These are phyloP conservation scores for Penicillium waksmanii DNA, from an alignment of 495 filamentous ascomycete species.

Conservation along the genomic window DNA sequence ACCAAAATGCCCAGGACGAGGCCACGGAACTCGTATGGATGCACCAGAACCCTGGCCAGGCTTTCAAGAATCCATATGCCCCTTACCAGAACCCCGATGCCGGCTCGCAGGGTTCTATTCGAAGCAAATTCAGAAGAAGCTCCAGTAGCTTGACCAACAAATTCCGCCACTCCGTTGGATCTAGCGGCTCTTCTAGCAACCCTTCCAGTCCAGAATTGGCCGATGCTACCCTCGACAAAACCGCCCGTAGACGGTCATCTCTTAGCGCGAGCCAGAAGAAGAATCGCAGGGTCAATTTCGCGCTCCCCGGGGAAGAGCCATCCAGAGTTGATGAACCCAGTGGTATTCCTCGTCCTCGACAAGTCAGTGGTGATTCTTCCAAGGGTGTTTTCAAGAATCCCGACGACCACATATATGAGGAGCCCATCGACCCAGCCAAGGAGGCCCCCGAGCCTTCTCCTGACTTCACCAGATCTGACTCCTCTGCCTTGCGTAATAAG, in stretches of 20 bases:
- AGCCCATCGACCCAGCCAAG: slow-evolving; percentile 57
- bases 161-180: slow-evolving; percentile 25
- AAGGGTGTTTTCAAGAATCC: slow-evolving; percentile 57
- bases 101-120: slow-evolving; percentile 48
- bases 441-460: slow-evolving; percentile 37
- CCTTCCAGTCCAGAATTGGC: slow-evolving; percentile 28
- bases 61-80: slow-evolving; percentile 57
- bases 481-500: slow-evolving; percentile 56
- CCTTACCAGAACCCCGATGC: slow-evolving; percentile 58
- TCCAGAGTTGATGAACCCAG: slow-evolving; percentile 9
- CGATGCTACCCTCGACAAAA: slow-evolving; percentile 4
- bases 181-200: slow-evolving; percentile 30
- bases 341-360: slow-evolving; percentile 35
- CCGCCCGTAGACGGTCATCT: slow-evolving; percentile 22
- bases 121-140: slow-evolving; percentile 48
- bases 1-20: slow-evolving; percentile 79
- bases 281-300: slow-evolving; percentile 49
- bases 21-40: slow-evolving; percentile 86
- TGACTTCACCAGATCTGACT: slow-evolving; percentile 42
- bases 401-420: slow-evolving; percentile 88
- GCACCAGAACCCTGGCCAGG: slow-evolving; percentile 70
- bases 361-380: slow-evolving; percentile 43
- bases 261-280: slow-evolving; percentile 34
- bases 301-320: slow-evolving; percentile 36
- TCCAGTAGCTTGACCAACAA: slow-evolving; percentile 20